Conservation (phyloP, 1,284 basidiomycete species). For the Peniophora sp. region DNA sequence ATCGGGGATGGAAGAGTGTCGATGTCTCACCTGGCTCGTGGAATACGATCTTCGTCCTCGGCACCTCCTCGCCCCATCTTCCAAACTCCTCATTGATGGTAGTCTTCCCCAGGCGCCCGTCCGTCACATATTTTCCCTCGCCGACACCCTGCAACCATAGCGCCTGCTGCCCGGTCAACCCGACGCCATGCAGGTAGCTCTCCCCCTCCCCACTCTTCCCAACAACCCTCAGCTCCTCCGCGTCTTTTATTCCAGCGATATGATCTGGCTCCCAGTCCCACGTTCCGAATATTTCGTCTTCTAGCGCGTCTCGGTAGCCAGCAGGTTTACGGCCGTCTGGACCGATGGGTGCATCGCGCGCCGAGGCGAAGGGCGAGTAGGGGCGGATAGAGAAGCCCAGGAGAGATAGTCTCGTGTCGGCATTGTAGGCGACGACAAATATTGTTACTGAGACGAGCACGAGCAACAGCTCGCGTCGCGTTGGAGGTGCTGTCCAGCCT, state of each 20-base stretch:
- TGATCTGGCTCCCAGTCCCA: conserved; percentile 57
- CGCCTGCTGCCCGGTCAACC: conserved; percentile 18
- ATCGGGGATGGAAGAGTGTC: conserved; percentile 1
- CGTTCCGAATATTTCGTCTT: conserved; percentile 53
- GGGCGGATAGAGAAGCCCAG: conserved; percentile 33
- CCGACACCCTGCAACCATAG: conserved; percentile 27
- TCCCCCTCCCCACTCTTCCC: conserved; percentile 10
- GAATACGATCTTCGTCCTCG: conserved; percentile 40
- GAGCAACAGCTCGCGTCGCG: conserved; percentile 56
- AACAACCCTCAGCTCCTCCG: conserved; percentile 7
- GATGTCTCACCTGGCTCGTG: conserved; percentile 49
- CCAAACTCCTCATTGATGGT: conserved; percentile 44
- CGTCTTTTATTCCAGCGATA: conserved; percentile 35
- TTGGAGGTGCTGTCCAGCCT: conserved; percentile 50
- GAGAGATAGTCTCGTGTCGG: conserved; percentile 46
- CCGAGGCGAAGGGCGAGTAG: conserved; percentile 19
- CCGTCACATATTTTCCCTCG: conserved; percentile 15
- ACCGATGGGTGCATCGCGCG: conserved; percentile 29
- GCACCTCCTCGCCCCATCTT: conserved; percentile 46
- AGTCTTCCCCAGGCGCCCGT: conserved; percentile 18
- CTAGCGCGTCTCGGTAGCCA: conserved; percentile 44
- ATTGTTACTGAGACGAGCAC: conserved; percentile 49
- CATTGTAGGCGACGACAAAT: conserved; percentile 61
- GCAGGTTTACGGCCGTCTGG: conserved; percentile 41
- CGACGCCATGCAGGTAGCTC: conserved; percentile 22